Conservation (phyloP, 768 basidiomycete genomes). For the Pleurotus giganteus region DNA sequence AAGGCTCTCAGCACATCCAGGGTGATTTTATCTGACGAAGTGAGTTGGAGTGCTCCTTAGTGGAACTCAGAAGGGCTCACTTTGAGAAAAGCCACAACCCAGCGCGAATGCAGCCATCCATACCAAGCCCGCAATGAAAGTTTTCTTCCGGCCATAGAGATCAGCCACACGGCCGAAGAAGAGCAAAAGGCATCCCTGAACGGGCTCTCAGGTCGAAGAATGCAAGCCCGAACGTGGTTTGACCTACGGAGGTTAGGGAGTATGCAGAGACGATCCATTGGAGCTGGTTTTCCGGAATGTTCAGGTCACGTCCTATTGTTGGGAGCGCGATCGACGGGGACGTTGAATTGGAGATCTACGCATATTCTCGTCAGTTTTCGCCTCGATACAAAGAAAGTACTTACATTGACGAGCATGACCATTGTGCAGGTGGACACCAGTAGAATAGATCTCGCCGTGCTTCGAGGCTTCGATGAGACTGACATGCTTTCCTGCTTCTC, state of each 20-base stretch:
- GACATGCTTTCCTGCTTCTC: not conserved
- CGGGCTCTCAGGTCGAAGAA: not conserved
- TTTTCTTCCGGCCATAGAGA: slow-evolving; percentile 54
- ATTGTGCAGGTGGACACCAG: slow-evolving; percentile 25
- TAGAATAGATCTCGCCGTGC: slow-evolving; percentile 18
- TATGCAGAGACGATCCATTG: slow-evolving; percentile 12
- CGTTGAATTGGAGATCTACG: slow-evolving; percentile 8
- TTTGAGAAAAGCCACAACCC: slow-evolving; percentile 48
- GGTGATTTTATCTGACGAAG: slow-evolving; percentile 36
- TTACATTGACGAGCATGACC: slow-evolving; percentile 25
- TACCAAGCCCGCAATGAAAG: slow-evolving; percentile 48
- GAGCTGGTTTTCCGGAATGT: slow-evolving; percentile 1
- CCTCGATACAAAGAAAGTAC: not conserved
- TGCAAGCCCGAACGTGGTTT: not conserved
- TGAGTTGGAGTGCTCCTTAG: not conserved
- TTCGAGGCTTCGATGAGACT: slow-evolving; percentile 9
- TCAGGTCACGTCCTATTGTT: slow-evolving; percentile 5
- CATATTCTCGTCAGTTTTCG: not conserved
- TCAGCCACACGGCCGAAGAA: slow-evolving; percentile 63
- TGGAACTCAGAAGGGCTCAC: slow-evolving; percentile 20
- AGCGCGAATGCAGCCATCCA: slow-evolving; percentile 45
- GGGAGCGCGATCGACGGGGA: slow-evolving; percentile 10
- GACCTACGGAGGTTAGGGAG: not conserved
- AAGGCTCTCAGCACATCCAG: slow-evolving; percentile 59
- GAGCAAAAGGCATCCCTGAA: slow-evolving; percentile 59